Conservation (phyloP, 2,329 filamentous ascomycete species). For the Diaporthe caulivora region DNA sequence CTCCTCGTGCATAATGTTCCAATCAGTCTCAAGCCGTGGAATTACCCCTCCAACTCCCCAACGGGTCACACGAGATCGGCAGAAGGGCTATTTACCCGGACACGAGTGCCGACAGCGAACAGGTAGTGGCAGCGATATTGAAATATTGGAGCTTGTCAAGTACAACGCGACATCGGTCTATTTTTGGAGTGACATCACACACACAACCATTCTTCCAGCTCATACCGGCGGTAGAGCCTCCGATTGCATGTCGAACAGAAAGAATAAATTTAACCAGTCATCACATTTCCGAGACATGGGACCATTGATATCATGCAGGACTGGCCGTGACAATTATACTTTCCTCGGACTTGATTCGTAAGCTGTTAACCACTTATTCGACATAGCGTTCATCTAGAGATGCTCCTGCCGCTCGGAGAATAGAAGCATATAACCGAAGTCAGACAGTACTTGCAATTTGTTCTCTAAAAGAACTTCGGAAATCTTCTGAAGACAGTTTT, state of each 20-base stretch:
- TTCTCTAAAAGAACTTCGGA: background rate
- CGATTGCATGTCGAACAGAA: conserved; percentile 4
- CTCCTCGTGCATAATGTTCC: too few relatives aligned
- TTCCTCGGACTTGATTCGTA: background rate
- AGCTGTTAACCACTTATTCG: background rate
- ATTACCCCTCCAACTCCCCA: background rate
- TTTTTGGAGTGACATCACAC: conserved; percentile 24
- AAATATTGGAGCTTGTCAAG: conserved; percentile 22
- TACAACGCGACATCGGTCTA: background rate
- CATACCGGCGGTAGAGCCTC: conserved; percentile 10
- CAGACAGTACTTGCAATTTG: background rate
- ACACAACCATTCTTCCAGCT: background rate
- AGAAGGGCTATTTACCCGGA: conserved; percentile 14
- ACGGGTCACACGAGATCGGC: background rate
- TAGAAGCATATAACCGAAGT: background rate
- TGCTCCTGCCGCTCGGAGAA: background rate
- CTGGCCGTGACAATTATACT: background rate
- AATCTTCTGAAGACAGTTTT: background rate
- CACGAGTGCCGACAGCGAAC: background rate
- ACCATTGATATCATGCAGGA: conserved; percentile 1
- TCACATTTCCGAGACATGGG: background rate
- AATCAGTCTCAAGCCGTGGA: background rate
- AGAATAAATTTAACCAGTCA: background rate
- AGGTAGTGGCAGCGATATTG: background rate
- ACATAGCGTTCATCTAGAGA: background rate